Evolutionary conservation across 75 land plant genomes (phyloP).

Genomic region (Selaginella moellendorffii): DNA sequence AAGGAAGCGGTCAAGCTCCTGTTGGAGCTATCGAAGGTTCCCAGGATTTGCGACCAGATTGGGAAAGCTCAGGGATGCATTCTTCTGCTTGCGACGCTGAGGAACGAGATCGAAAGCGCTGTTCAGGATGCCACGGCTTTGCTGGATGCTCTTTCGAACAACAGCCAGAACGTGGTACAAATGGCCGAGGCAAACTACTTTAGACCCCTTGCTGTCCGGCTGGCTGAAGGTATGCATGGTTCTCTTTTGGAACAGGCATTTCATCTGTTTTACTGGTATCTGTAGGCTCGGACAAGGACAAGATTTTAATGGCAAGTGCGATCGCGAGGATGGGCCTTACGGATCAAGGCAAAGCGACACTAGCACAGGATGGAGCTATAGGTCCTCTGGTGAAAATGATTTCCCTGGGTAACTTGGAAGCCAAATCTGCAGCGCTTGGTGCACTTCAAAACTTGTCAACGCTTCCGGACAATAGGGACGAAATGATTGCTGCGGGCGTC

Average conservation of each 20-base stretch:
- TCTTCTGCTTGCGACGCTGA: slow-evolving; percentile 42
- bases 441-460: slow-evolving; percentile 49
- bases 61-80: slow-evolving; percentile 58
- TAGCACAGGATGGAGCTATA: slow-evolving; percentile 39
- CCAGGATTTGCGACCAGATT: slow-evolving; percentile 28
- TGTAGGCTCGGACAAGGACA: slow-evolving; percentile 49
- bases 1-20: slow-evolving; percentile 44
- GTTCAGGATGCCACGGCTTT: slow-evolving; percentile 37
- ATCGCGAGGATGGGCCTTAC: slow-evolving; percentile 49
- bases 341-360: slow-evolving; percentile 37
- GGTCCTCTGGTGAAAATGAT: slow-evolving; percentile 45
- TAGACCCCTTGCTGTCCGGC: slow-evolving; percentile 33
- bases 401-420: slow-evolving; percentile 28
- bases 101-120: slow-evolving; percentile 33
- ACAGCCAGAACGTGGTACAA: slow-evolving; percentile 44
- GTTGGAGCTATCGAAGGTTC: slow-evolving; percentile 39
- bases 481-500: slow-evolving; percentile 41
- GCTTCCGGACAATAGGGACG: slow-evolving; percentile 37
- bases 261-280: not conserved
- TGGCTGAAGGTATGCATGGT: slow-evolving; percentile 32
- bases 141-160: slow-evolving; percentile 32
- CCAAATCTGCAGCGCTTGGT: slow-evolving; percentile 36
- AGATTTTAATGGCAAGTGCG: slow-evolving; percentile 44
- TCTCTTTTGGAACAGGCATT: not conserved
- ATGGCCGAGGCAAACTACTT: slow-evolving; percentile 75